phyloP scores from a whole-genome alignment of 2,329 filamentous ascomycete genomes.

The Bimuria novae-zelandiae region DNA sequence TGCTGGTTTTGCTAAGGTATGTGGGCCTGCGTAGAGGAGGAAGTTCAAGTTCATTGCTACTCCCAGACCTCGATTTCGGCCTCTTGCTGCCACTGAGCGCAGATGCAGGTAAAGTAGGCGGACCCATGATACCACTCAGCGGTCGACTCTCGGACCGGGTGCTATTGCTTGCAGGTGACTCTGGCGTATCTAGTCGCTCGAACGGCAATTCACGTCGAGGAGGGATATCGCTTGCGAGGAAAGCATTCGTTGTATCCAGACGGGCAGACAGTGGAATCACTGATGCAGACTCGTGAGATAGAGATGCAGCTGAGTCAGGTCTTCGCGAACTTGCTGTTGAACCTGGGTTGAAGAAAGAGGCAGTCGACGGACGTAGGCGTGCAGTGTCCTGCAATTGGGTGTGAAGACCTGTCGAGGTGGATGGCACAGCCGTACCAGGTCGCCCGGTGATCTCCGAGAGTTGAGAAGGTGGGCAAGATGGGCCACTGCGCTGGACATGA shows the following conservation, averaged over 20 bases:
- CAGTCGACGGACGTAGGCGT: slow-evolving; percentile 23
- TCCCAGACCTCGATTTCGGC: slow-evolving; percentile 23
- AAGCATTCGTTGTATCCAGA: slow-evolving; percentile 24
- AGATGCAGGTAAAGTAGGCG: slow-evolving; percentile 41
- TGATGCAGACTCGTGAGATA: background rate
- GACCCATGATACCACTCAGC: slow-evolving; percentile 30
- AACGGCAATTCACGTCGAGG: slow-evolving; percentile 49
- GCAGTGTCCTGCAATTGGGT: slow-evolving; percentile 15
- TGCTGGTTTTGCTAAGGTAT: slow-evolving; percentile 20
- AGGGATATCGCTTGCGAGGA: slow-evolving; percentile 31
- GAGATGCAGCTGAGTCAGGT: slow-evolving; percentile 27
- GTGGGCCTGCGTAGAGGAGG: slow-evolving; percentile 45
- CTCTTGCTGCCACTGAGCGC: slow-evolving; percentile 19
- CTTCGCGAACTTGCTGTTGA: slow-evolving; percentile 32
- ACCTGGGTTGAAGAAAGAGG: slow-evolving; percentile 15
- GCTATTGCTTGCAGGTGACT: slow-evolving; percentile 31
- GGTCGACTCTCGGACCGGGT: slow-evolving; percentile 28
- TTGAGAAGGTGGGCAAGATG: slow-evolving; percentile 34
- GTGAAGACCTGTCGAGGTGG: slow-evolving; percentile 8
- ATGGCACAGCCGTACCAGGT: slow-evolving; percentile 27
- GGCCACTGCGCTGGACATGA: slow-evolving; percentile 11
- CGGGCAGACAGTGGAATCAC: slow-evolving; percentile 11
- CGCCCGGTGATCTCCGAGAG: slow-evolving; percentile 30
- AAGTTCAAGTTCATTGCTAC: slow-evolving; percentile 28
- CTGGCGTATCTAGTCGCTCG: slow-evolving; percentile 34